Evolutionary conservation across 345 rosid species (phyloP).

Genomic region (Citrus maxima): DNA sequence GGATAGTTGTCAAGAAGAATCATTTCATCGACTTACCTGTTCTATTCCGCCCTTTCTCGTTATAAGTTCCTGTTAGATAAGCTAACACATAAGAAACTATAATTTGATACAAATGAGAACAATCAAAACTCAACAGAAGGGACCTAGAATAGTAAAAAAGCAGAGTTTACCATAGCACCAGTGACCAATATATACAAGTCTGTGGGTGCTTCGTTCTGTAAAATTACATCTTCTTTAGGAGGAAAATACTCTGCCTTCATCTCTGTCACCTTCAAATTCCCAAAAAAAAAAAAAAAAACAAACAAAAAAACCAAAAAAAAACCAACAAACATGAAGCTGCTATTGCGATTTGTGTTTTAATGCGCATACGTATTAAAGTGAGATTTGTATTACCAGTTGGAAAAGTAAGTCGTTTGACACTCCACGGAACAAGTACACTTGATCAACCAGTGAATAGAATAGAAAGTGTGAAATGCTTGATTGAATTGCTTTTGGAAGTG

Average conservation of each 20-base stretch:
- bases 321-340: not conserved
- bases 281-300: not conserved
- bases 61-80: conserved; percentile 57
- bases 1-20: conserved; percentile 1
- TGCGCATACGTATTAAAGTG: not conserved
- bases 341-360: not conserved
- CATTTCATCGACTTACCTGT: conserved; percentile 43
- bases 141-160: not conserved
- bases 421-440: conserved; percentile 80
- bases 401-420: conserved; percentile 88
- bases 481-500: conserved; percentile 87
- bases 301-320: not conserved
- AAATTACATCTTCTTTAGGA: conserved; percentile 88
- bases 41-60: conserved; percentile 52
- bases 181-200: conserved; percentile 79
- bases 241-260: conserved; percentile 95
- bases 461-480: conserved; percentile 74
- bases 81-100: conserved; percentile 14
- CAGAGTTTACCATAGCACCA: conserved; percentile 59
- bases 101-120: not conserved
- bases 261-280: conserved; percentile 57
- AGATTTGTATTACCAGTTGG: conserved; percentile 61
- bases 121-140: not conserved
- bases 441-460: conserved; percentile 73
- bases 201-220: conserved; percentile 89